Base-by-base conservation (phyloP, 225 moss, liverwort and hornwort genomes). In the Physcomitrium patens region DNA sequence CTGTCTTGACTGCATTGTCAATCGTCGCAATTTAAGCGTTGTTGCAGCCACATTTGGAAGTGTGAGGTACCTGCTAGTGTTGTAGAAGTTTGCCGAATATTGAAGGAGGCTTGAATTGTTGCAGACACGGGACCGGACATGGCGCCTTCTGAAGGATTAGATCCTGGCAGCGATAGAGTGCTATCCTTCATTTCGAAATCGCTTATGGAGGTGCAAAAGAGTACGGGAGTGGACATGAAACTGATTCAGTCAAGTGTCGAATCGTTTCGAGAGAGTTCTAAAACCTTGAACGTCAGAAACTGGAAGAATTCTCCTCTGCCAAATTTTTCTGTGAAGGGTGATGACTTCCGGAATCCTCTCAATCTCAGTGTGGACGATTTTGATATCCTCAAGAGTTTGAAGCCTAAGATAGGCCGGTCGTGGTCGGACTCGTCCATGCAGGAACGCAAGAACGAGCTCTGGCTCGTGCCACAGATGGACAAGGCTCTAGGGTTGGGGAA, bases 321-420 rank as follows among this genome's bases (percentile, higher is more conserved):
- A 52, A 73, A 73, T 69, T 80, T 79, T 9, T 57, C 83, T 71
- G 69, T 47, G 15, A 79, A 56, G 37, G 67, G 47, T 37, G 31
- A 37, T 37, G 31, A 37, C 31, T 37, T 37, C 31, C 31, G 31
- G 17, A 82, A 42, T 49, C 42, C 71, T 8, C 70, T 75, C 42
- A 71, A 71, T 62, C 61, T 67, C 48, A 64, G 51, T 43, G 42
- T 84, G 28, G 75, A 89, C 66, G 84, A 93, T 55, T 84, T 86
- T 26, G 89, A 90, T 74, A 86, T 94, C 54, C 84, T 97, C 63
- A 94, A 91, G 83, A 91, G 89, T 73, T 83, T 90, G 87, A 91
- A 79, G 64, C 93, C 94, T 2, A 93, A 77, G 41, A 67, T 96
- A 77, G 79, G 74, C 59, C 77, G 80, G 37, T 81, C 87, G 14